These are phyloP conservation scores for Fusarium sp. DNA, from an alignment of 2,329 filamentous ascomycete species.

Conservation along the genomic window DNA sequence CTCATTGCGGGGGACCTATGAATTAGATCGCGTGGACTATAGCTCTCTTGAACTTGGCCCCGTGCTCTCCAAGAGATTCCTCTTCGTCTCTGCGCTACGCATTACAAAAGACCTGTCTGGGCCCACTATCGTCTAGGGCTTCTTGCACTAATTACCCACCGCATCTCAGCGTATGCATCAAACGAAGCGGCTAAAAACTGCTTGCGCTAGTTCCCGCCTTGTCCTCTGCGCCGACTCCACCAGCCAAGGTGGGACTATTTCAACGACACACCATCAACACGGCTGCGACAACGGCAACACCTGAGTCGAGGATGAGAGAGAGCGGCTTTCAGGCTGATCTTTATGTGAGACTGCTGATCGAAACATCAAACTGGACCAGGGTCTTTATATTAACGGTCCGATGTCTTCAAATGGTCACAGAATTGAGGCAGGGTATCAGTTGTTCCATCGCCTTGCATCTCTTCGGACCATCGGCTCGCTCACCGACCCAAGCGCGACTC, in stretches of 20 bases:
- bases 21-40: constrained; percentile 10
- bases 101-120: constrained; percentile 24
- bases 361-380: neutral
- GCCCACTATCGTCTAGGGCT: constrained; percentile 9
- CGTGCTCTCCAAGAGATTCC: constrained; percentile 14
- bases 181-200: constrained; percentile 41
- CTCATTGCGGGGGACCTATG: constrained; percentile 11
- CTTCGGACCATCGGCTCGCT: constrained; percentile 21
- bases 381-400: neutral
- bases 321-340: constrained; percentile 11
- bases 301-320: neutral
- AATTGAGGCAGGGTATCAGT: neutral
- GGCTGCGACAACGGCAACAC: constrained; percentile 31
- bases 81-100: constrained; percentile 8
- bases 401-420: neutral
- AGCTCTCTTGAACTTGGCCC: constrained; percentile 9
- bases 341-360: neutral
- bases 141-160: constrained; percentile 6
- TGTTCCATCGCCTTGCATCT: neutral
- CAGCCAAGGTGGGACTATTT: constrained; percentile 38
- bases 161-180: constrained; percentile 42
- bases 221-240: constrained; percentile 16
- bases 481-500: constrained; percentile 29
- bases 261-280: constrained; percentile 43
- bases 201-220: constrained; percentile 46